Evolutionary conservation across 2,329 filamentous ascomycete species (phyloP), one percentile per base, ranked within the genome.

Genomic region (Capronia americana): DNA sequence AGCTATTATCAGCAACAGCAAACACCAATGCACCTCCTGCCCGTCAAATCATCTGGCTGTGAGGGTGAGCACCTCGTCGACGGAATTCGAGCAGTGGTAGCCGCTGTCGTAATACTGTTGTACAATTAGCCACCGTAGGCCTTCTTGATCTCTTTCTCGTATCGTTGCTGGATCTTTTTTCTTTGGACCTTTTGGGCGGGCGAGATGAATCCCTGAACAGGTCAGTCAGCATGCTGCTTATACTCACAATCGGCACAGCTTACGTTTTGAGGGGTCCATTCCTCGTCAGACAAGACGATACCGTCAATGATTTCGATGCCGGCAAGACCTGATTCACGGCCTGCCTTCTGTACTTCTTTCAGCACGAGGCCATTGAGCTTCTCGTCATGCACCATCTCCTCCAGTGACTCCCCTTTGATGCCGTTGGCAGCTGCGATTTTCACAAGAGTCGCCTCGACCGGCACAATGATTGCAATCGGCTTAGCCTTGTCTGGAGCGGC

Each of bases 181-280:
- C 89, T 85, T 80, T 91, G 90, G 57, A 92, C 82, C 75, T 92
- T 92, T 78, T 91, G 89, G 2, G 89, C 89, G 11, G 89, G 88
- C 56, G 89, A 91, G 63, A 89, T 85, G 64, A 88, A 82, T 64
- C 84, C 83, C 88, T 90, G 20, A 11, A 70, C 61, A 63, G 48
- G 2, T 41, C 23, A 61, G 63, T 65, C 51, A 63, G 53, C 57
- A 41, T 54, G 30, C 46, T 26, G 44, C 20, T 17, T 26, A 3
- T 57, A 38, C 57, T 26, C 17, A 26, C 8, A 7, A 34, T 26
- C 7, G 30, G 32, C 44, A 30, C 12, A 8, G 76, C 79, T 74
- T 73, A 94, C 92, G 76, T 89, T 95, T 66, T 88, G 85, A 61
- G 92, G 91, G 63, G 90, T 94, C 92, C 92, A 96, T 78, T 96